phyloP scores from a whole-genome alignment of 345 rosid species.

The Xanthoceras sorbifolium region DNA sequence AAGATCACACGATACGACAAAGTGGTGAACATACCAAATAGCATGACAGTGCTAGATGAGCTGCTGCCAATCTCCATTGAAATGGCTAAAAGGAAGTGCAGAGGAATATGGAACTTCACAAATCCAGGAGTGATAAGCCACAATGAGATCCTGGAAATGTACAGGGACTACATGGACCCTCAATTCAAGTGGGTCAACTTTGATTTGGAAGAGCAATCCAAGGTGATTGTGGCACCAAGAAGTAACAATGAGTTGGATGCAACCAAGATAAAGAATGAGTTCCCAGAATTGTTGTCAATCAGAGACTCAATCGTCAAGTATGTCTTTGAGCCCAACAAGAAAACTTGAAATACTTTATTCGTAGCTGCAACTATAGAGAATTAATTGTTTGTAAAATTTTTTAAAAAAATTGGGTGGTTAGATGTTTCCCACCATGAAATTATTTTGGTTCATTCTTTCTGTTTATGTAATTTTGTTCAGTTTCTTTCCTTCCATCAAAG shows the following conservation, averaged over 20 bases:
- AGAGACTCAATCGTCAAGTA: constrained; percentile 54
- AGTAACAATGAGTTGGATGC: constrained; percentile 68
- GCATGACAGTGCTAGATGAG: constrained; percentile 69
- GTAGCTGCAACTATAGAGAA: background rate
- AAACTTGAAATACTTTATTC: constrained; percentile 14
- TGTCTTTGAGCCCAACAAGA: constrained; percentile 54
- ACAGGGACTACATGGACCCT: constrained; percentile 47
- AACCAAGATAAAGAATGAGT: constrained; percentile 51
- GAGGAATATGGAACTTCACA: constrained; percentile 65
- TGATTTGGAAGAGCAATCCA: constrained; percentile 56
- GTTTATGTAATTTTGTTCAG: background rate
- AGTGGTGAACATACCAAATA: constrained; percentile 61
- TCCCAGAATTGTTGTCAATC: constrained; percentile 53
- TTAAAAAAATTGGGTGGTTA: background rate
- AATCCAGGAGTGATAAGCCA: constrained; percentile 65
- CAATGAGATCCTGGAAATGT: constrained; percentile 59
- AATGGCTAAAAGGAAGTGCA: constrained; percentile 59
- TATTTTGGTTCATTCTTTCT: background rate
- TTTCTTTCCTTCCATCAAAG: background rate
- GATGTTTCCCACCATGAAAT: background rate
- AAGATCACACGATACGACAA: constrained; percentile 52
- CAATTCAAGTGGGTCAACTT: constrained; percentile 50
- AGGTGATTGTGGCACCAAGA: constrained; percentile 54
- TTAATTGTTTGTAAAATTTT: background rate
- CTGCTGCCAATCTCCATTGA: constrained; percentile 58